Conservation (phyloP, 2,329 filamentous ascomycete species). For the Fusarium papillatum region DNA sequence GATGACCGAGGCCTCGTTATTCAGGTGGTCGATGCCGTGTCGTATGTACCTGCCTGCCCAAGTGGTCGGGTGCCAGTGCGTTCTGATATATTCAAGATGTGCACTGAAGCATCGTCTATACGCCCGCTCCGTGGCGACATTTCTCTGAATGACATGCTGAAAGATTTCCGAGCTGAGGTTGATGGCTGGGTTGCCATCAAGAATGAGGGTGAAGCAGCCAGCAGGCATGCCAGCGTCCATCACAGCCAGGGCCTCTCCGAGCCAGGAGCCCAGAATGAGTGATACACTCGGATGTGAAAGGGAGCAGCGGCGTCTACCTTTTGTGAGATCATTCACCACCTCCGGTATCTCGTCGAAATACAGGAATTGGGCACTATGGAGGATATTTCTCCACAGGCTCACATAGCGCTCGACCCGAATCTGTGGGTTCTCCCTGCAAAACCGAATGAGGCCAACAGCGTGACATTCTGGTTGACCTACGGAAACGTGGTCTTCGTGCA, state of each 20-base stretch:
- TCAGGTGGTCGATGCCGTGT: background rate
- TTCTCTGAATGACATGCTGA: background rate
- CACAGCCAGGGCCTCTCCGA: background rate
- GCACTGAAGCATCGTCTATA: background rate
- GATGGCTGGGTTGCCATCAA: background rate
- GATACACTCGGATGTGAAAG: too few species aligned
- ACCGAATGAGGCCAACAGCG: background rate
- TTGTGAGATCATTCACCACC: background rate
- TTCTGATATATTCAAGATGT: background rate
- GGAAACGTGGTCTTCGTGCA: constrained; percentile 1
- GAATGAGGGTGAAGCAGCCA: constrained; percentile 4
- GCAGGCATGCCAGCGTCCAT: constrained; percentile 1
- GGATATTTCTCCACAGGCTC: background rate
- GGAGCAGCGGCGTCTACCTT: background rate
- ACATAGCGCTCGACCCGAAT: constrained; percentile 1
- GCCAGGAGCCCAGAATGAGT: background rate
- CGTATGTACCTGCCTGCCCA: background rate
- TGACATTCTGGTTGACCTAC: background rate
- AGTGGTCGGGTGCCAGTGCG: too few species aligned
- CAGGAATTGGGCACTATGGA: background rate
- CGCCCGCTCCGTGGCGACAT: background rate
- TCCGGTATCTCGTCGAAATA: background rate
- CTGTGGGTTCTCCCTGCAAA: constrained; percentile 5
- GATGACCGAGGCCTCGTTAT: background rate
- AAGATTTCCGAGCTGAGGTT: background rate